These are phyloP conservation scores for Phytopythium delawarense DNA, from an alignment of 352 stramenopile species.

Conservation along the genomic window DNA sequence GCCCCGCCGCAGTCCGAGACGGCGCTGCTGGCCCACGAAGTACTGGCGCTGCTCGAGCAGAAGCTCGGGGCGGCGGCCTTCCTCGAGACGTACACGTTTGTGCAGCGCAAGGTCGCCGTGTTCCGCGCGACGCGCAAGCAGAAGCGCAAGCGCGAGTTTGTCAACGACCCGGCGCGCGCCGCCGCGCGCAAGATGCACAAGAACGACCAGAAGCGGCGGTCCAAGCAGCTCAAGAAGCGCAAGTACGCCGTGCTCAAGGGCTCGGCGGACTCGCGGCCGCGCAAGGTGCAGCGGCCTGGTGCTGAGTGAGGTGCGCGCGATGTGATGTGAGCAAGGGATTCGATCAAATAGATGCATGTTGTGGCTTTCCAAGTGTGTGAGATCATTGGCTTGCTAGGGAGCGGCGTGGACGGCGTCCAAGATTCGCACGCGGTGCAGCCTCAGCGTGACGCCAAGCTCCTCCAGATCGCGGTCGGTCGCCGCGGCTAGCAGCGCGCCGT, in stretches of 20 bases:
- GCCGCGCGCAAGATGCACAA: constrained; percentile 82
- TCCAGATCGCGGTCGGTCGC: constrained; percentile 54
- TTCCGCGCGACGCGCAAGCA: constrained; percentile 71
- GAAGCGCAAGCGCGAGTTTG: constrained; percentile 72
- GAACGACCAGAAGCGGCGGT: constrained; percentile 77
- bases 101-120: constrained; percentile 74
- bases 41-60: constrained; percentile 81
- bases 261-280: constrained; percentile 37
- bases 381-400: background rate
- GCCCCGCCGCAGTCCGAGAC: constrained; percentile 30
- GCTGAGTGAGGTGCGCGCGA: constrained; percentile 26
- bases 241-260: constrained; percentile 87
- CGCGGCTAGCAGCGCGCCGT: constrained; percentile 50
- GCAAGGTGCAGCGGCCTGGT: constrained; percentile 60
- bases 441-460: constrained; percentile 61
- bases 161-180: constrained; percentile 69
- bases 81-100: constrained; percentile 78
- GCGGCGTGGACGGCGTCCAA: constrained; percentile 25
- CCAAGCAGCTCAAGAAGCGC: constrained; percentile 86
- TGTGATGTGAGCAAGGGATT: background rate
- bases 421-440: constrained; percentile 73
- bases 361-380: background rate
- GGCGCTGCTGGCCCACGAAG: constrained; percentile 71
- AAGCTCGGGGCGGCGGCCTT: constrained; percentile 74
- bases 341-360: constrained; percentile 5